phyloP scores from a whole-genome alignment of 805 yeast genomes.

The Saturnispora besseyi region DNA sequence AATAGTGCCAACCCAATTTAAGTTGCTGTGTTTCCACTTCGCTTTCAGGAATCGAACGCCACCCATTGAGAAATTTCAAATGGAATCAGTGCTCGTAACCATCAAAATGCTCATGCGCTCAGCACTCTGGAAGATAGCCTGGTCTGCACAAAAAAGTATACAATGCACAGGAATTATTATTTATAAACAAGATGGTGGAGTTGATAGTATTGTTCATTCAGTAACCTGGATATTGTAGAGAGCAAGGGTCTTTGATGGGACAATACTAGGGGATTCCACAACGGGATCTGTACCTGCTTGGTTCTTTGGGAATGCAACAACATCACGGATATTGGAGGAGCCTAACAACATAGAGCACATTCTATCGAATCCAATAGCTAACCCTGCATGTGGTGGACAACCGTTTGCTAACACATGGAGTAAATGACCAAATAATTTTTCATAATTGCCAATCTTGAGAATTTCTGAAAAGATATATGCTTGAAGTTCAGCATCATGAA shows the following conservation, averaged over 20 bases:
- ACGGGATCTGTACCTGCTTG: conserved; percentile 82
- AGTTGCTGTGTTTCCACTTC: background rate
- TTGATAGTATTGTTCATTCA: background rate
- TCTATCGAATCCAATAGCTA: conserved; percentile 92
- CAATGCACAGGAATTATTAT: background rate
- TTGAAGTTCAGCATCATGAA: conserved; percentile 80
- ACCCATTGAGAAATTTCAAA: background rate
- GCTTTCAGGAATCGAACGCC: conserved; percentile 7
- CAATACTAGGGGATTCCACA: conserved; percentile 75
- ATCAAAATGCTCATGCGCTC: conserved; percentile 6
- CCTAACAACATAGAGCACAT: conserved; percentile 87
- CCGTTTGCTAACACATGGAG: conserved; percentile 77
- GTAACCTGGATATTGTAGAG: conserved; percentile 39
- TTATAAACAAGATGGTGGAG: background rate
- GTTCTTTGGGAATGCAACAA: conserved; percentile 92
- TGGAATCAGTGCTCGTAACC: conserved; percentile 5
- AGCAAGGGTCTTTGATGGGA: conserved; percentile 39
- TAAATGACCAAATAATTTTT: conserved; percentile 74
- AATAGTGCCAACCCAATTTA: background rate
- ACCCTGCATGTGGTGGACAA: conserved; percentile 98
- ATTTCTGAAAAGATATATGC: conserved; percentile 58
- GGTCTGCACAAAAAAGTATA: background rate
- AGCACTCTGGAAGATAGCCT: background rate
- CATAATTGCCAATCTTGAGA: conserved; percentile 49
- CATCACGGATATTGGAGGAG: conserved; percentile 73